Conservation (phyloP, 805 yeast species). For the Kregervanrija delftensis region DNA sequence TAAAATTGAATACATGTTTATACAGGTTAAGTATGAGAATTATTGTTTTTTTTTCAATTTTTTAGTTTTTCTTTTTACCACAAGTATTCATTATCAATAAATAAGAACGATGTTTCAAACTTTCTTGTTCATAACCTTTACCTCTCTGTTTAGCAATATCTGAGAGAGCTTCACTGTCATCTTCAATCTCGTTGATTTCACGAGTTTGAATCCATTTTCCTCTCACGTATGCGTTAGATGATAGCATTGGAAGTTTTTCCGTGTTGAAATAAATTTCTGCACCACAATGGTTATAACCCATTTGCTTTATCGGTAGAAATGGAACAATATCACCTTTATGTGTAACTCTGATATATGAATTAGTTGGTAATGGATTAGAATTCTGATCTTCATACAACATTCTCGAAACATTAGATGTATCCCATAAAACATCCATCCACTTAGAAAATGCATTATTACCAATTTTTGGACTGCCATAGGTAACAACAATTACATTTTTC, state of each 20-base stretch:
- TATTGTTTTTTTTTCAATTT: no score
- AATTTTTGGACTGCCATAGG: slow-evolving; percentile 60
- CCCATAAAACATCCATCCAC: slow-evolving; percentile 47
- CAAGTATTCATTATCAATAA: no score
- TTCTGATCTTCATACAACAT: not conserved
- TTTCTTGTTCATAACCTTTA: no score
- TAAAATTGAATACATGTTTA: no score
- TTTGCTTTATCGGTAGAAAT: slow-evolving; percentile 45
- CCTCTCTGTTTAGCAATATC: no score
- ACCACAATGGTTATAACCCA: slow-evolving; percentile 39
- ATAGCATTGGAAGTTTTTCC: slow-evolving; percentile 24
- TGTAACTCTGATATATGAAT: slow-evolving; percentile 47
- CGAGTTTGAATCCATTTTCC: no score
- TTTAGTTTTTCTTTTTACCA: no score
- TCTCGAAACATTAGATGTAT: slow-evolving; percentile 20
- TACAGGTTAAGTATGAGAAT: no score
- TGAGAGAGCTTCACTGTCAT: no score
- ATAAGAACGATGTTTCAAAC: no score
- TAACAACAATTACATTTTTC: slow-evolving; percentile 43
- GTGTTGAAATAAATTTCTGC: slow-evolving; percentile 40
- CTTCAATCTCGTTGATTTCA: no score
- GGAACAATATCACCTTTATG: slow-evolving; percentile 58
- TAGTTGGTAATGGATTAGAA: slow-evolving; percentile 2
- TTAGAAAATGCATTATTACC: slow-evolving; percentile 46
- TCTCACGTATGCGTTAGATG: no score